phyloP scores from a whole-genome alignment of 2,329 filamentous ascomycete genomes.

The Talaromyces sp. region DNA sequence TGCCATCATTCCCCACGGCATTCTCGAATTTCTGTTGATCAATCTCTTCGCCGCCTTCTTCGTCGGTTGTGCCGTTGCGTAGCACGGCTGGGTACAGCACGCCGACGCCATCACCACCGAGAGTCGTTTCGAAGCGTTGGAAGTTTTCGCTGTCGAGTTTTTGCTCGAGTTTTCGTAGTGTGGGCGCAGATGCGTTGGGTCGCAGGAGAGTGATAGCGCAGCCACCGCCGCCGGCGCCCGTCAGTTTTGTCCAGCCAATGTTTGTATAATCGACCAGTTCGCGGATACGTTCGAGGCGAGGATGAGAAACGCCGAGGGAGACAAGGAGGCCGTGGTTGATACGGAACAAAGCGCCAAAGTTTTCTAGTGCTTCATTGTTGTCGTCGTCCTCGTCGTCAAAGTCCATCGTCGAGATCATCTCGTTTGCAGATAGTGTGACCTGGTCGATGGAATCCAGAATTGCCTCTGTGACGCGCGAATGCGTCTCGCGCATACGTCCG shows the following conservation, averaged over 20 bases:
- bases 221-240: conserved; percentile 89
- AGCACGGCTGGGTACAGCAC: conserved; percentile 90
- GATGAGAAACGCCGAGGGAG: conserved; percentile 91
- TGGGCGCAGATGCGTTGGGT: conserved; percentile 55
- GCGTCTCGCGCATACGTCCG: conserved; percentile 61
- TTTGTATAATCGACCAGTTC: conserved; percentile 85
- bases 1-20: conserved; percentile 76
- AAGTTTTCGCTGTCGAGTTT: conserved; percentile 70
- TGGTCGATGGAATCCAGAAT: conserved; percentile 81
- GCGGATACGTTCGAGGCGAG: conserved; percentile 82
- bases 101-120: conserved; percentile 90
- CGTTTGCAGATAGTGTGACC: conserved; percentile 53
- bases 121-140: conserved; percentile 77
- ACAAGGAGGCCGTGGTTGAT: conserved; percentile 91
- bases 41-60: conserved; percentile 86
- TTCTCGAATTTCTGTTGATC: conserved; percentile 83
- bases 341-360: conserved; percentile 80
- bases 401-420: conserved; percentile 53
- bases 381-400: conserved; percentile 64
- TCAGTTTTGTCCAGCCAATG: conserved; percentile 96
- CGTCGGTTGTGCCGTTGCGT: conserved; percentile 71
- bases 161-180: conserved; percentile 59
- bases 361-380: conserved; percentile 60
- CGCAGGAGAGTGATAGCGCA: conserved; percentile 90
- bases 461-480: conserved; percentile 71